Conservation (phyloP, 2,329 filamentous ascomycete genomes). For the Ascochyta clinopodiicola region DNA sequence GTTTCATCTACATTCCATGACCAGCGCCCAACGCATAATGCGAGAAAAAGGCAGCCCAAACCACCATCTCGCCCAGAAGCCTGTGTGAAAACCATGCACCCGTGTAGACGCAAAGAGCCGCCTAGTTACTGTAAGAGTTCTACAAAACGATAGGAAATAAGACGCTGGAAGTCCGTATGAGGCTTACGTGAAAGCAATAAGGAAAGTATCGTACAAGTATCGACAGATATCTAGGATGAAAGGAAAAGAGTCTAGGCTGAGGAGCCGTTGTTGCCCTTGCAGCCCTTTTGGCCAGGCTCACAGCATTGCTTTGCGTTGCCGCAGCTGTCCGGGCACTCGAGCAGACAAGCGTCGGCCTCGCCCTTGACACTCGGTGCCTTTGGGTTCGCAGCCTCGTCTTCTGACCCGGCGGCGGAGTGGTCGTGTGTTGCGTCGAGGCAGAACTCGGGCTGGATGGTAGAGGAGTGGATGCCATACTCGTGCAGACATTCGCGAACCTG, state of each 20-base stretch:
- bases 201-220: conserved; percentile 18
- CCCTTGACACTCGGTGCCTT: conserved; percentile 48
- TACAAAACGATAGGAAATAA: conserved; percentile 5
- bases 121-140: background rate
- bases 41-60: background rate
- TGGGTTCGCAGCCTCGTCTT: conserved; percentile 40
- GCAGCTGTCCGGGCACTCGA: conserved; percentile 54
- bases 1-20: conserved; percentile 1
- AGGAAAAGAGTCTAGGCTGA: conserved; percentile 16
- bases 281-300: conserved; percentile 41
- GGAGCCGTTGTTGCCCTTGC: conserved; percentile 24
- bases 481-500: conserved; percentile 88
- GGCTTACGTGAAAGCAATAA: background rate
- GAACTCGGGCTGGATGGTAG: conserved; percentile 95
- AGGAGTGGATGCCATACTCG: conserved; percentile 94
- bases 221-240: background rate
- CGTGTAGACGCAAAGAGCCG: background rate
- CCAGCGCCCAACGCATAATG: background rate
- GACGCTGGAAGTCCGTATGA: background rate
- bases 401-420: conserved; percentile 46
- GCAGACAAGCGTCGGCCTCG: conserved; percentile 47
- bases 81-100: background rate
- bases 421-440: conserved; percentile 54
- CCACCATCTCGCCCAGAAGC: background rate
- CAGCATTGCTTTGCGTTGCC: conserved; percentile 52